Evolutionary conservation across 2,329 filamentous ascomycete species (phyloP), one percentile per base, ranked within the genome.

Genomic region (Xylariaceae sp.): DNA sequence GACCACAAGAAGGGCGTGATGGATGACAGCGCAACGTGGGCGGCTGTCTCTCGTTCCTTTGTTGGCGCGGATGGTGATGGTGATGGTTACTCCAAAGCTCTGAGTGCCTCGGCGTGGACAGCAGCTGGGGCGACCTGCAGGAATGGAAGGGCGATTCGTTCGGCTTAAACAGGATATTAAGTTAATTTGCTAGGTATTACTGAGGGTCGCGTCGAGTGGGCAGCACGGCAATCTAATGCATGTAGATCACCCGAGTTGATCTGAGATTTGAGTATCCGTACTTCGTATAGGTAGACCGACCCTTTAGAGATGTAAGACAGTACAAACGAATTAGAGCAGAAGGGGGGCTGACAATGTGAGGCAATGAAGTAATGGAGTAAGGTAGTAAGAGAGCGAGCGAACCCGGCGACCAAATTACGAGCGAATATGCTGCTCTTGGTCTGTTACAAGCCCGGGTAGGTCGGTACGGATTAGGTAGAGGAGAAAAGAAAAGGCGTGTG

Each of bases 381-480:
- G 23, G 23, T 30, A 55, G 11, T 42, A 63, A 61, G 44, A 37
- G 47, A 55, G 54, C 51, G 18, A 54, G 54, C 51, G 18, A 54
- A 53, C 48, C 51, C 17, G 48, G 50, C 37, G 30, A 55, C 42
- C 17, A 58, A 59, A 37, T 23, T 47, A 15, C n/a, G 39, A 17
- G 39, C 47, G 42, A 54, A 42, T 23, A 52, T 17, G 42, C 13
- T 45, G 42, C 13, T 45, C 42, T 45, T n/a, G 13, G 42, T n/a
- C n/a, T n/a, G 47, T 8, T 23, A 51, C 11, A 51, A 11, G 49
- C 6, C n/a, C n/a, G n/a, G 17, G n/a, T 18, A 49, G 7, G 15
- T 49, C 7, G 15, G 23, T 30, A 30, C 23, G 23, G 23, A n/a
- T 18, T 11, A 34, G 17, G 45, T 13, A 42, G n/a, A 23, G 15